phyloP scores from a whole-genome alignment of 129 eudicot genomes.

The Deinandra increscens region DNA sequence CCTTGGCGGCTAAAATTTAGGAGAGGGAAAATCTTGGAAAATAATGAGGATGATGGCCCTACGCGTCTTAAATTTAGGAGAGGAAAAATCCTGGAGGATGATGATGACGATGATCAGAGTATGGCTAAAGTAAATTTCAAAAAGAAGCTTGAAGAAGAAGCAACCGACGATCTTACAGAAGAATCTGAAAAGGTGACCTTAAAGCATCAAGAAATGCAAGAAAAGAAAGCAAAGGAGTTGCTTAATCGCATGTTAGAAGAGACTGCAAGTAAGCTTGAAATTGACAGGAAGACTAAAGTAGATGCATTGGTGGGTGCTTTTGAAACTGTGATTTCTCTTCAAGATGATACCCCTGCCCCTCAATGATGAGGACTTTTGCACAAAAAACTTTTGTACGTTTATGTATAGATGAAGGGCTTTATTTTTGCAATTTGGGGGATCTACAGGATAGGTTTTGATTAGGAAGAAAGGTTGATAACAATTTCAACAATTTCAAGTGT shows the following conservation, averaged over 20 bases:
- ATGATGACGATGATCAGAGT: no score
- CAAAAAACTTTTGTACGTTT: background rate
- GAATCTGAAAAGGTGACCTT: constrained; percentile 44
- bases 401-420: background rate
- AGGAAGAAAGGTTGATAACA: constrained; percentile 9
- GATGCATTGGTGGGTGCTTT: constrained; percentile 97
- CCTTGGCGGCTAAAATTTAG: constrained; percentile 62
- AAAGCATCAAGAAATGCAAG: constrained; percentile 68
- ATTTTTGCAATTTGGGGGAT: background rate
- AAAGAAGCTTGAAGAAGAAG: no score
- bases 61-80: constrained; percentile 6
- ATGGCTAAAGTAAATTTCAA: no score
- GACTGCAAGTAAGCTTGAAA: constrained; percentile 77
- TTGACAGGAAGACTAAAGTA: constrained; percentile 73
- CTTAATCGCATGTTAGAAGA: constrained; percentile 77
- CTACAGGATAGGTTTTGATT: constrained; percentile 16
- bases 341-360: constrained; percentile 40
- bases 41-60: constrained; percentile 27
- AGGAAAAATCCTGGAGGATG: constrained; percentile 13
- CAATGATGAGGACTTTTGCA: background rate
- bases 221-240: constrained; percentile 66
- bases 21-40: constrained; percentile 37
- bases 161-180: constrained; percentile 12
- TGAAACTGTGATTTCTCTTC: constrained; percentile 76
- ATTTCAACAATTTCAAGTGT: no score